Base-by-base conservation (phyloP, 345 rosid species). In the Kandelia obovata region DNA sequence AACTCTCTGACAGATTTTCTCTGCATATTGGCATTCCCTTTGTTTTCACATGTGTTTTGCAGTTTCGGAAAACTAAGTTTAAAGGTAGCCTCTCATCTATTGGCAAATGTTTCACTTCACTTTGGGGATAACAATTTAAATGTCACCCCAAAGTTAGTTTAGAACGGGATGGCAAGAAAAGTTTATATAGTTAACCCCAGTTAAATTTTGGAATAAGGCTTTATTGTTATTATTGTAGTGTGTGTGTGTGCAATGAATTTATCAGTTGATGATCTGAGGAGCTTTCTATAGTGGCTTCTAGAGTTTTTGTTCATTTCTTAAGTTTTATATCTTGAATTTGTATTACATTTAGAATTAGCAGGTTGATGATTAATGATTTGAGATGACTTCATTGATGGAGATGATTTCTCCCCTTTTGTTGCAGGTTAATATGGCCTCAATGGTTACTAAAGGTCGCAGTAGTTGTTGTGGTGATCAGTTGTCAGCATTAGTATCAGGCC, bases 351-450 rank as follows among this genome's bases (percentile, higher is more conserved):
- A 55, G 60, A 67, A 71, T 46, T 67, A 64, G 25, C 27, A 15
- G 64, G 62, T 59, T 11, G 52, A 47, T 62, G 73, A 70, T 58
- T 23, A 7, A 67, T 53, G 27, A 59, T 58, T 58, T 66, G 73
- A 71, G 65, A 60, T 63, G 49, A 66, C 46, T 55, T 66, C 27
- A 53, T 23, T 15, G 61, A 32, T n/a, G 11, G 37, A 63, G 49
- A 53, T 6, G 6, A 55, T 58, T 61, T 35, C 5, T 43, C 19
- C 49, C 5, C 17, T 39, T 13, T 43, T 43, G 49, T 43, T 81
- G 85, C 85, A 86, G 88, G 74, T 79, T 58, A 70, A 79, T 69
- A 89, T 87, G 95, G 83, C 90, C 28, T 85, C 92, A 15, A 66
- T 87, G 85, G 83, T 82, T 61, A 84, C 85, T 66, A 84, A 85